Base-by-base conservation (phyloP, 129 eudicot genomes). In the Scalesia atractyloides region DNA sequence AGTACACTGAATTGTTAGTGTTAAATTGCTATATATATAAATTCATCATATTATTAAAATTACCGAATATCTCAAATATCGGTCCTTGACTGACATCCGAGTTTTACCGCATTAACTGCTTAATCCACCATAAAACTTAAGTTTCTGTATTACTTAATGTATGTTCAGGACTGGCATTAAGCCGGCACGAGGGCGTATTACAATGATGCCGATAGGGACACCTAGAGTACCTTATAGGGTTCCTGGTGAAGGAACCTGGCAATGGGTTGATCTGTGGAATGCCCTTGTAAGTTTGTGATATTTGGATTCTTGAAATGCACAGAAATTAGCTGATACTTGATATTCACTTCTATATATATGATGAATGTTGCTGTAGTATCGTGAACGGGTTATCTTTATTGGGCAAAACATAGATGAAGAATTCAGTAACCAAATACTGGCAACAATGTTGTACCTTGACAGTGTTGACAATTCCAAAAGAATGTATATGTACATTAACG, bases 181-280 rank as follows among this genome's bases (percentile, higher is more conserved):
- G 72, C 77, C 92, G 49, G 84, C 83, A 66, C 82, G 95, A 47
- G 91, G 80, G 48, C 86, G 89, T 20, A 75, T 82, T 18, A 18
- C 76, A 10, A 89, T 89, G 98, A 93, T 93, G 98, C 96, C 95
- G 26, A 82, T 87, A 13, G 96, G 95, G 19, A 86, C 92, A 39
- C 96, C 95, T 57, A 82, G 88, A 65, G 96, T 89, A 17, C 95
- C 87, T 0, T 85, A 89, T 24, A 84, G 90, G 77, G 79, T 80
- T 73, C 90, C 89, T 15, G 86, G 74, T 24, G 90, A 82, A 72
- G 86, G 92, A 64, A 73, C 88, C 44, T 79, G 92, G 92, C 92
- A 85, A 43, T 89, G 95, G 95, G 88, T 93, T 63, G 96, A 89
- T 82, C 58, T 93, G 48, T 89, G 97, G 96, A 89, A 93, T 70